Percentiles rank a stretch among this genome's conserved stretches.
phyloP scores from a whole-genome alignment of 108 stramenopile genomes.

The Stephanodiscus minutulus region DNA sequence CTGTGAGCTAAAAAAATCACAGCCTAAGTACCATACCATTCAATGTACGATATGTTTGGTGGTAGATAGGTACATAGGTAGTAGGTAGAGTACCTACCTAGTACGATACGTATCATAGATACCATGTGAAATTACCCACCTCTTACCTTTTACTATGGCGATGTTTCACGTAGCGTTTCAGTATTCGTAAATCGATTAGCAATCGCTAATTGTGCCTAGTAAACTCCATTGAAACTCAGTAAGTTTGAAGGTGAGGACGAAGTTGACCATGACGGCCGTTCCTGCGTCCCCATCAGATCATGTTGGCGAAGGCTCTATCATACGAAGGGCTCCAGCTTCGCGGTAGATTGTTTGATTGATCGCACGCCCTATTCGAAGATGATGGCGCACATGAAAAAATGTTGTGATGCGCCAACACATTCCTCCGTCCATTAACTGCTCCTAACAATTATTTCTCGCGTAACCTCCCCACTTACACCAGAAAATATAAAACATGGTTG shows the following conservation, averaged over 20 bases:
- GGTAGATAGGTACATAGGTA: too few relatives aligned
- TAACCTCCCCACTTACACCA: background rate
- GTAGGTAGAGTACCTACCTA: too few relatives aligned
- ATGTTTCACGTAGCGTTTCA: background rate
- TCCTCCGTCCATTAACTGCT: too few relatives aligned
- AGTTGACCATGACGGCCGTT: background rate
- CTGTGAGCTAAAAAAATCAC: too few relatives aligned
- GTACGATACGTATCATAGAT: too few relatives aligned
- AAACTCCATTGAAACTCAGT: too few relatives aligned
- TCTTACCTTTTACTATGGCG: slow-evolving; percentile 4
- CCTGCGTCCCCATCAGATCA: background rate
- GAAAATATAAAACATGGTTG: slow-evolving; percentile 53
- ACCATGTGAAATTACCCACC: too few relatives aligned
- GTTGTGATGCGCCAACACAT: background rate
- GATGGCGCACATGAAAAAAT: background rate
- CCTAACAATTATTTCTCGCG: background rate
- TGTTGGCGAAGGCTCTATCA: background rate
- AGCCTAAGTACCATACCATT: too few relatives aligned
- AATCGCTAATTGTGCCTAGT: background rate
- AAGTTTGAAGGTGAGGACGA: slow-evolving; percentile 1
- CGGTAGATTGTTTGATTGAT: background rate
- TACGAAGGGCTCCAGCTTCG: background rate
- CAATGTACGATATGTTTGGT: too few relatives aligned
- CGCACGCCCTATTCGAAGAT: background rate
- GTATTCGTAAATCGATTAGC: background rate